Conservation (phyloP, 2,329 filamentous ascomycete species). For the Pseudomassariella vexata region DNA sequence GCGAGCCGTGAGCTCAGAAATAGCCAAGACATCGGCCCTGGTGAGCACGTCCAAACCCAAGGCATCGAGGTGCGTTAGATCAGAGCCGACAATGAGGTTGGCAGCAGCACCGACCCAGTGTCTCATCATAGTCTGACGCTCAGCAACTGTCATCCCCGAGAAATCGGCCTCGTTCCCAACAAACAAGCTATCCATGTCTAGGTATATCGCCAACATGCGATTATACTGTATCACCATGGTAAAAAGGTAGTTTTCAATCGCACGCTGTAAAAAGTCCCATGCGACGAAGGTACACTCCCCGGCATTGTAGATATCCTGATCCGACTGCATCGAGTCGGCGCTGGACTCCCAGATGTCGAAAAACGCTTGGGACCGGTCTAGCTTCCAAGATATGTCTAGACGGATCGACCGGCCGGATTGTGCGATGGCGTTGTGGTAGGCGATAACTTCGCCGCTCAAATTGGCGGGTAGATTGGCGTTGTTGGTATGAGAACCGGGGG, state of each 20-base stretch:
- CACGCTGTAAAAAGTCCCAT: conserved; percentile 17
- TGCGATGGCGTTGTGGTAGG: conserved; percentile 20
- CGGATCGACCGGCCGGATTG: conserved; percentile 18
- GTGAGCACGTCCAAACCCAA: conserved; percentile 17
- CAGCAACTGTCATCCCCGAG: conserved; percentile 16
- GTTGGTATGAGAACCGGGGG: conserved; percentile 17
- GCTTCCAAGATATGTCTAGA: conserved; percentile 21
- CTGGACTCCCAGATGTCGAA: conserved; percentile 17
- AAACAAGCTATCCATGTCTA: conserved; percentile 22
- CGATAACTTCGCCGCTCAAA: conserved; percentile 13
- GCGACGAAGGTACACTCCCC: conserved; percentile 15
- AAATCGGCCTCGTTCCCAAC: conserved; percentile 17
- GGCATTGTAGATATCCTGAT: conserved; percentile 20
- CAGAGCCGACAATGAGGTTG: conserved; percentile 21
- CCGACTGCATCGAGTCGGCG: conserved; percentile 20
- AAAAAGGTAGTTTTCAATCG: conserved; percentile 24
- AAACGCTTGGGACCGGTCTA: conserved; percentile 16
- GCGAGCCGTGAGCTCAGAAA: conserved; percentile 14
- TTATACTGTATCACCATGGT: conserved; percentile 11
- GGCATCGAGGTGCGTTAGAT: conserved; percentile 16
- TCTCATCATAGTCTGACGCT: conserved; percentile 19
- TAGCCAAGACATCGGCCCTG: conserved; percentile 9
- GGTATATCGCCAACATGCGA: conserved; percentile 15
- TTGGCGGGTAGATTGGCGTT: conserved; percentile 14
- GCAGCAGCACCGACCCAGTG: conserved; percentile 24